Evolutionary conservation across 805 yeast species (phyloP), one percentile per base, ranked within the genome.

Genomic region (Hanseniaspora pseudoguilliermondii): DNA sequence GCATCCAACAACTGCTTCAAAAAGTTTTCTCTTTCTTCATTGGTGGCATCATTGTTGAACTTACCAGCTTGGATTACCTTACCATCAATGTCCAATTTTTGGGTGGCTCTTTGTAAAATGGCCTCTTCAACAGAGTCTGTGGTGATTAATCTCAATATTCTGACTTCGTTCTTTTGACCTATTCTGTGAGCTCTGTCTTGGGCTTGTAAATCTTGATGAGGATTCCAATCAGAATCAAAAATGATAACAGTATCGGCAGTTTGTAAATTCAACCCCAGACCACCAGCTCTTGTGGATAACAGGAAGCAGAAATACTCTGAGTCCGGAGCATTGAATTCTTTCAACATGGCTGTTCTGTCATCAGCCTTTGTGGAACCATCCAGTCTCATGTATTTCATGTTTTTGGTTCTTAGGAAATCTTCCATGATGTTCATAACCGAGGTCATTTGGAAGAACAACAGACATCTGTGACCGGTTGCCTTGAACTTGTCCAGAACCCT

Each of bases 21-120:
- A 55, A 82, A 80, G 16, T 84, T 90, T 68, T 86, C 95, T 68
- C 86, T 93, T 66, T 86, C 95, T 69, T 85, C 93, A 1, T 90
- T 80, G 11, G 91, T 85, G 3, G 91, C 84, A 66, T 86, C 86
- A 64, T 86, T 84, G 70, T 86, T 91, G 65, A 86, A 86, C 66
- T 85, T 85, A 79, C 95, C 95, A 9, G 95, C 95, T 66, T 86
- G 95, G 68, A 86, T 86, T 62, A 86, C 95, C 67, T 86, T 86
- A 57, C 93, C 95, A 67, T 86, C 95, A 60, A 86, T 86, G 64
- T 86, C 93, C 63, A 86, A 73, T 66, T 86, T 86, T 63, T 84
- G 87, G 68, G 81, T 85, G 0, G 95, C 95, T 66, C 89, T 77
- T 64, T 85, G 91, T 62, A 86, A 73, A 59, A 86, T 85, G 29